Percentiles rank a stretch among this genome's conserved stretches.
Evolutionary conservation across 441 rosid species (phyloP).

Genomic region (Pelargonium australe): DNA sequence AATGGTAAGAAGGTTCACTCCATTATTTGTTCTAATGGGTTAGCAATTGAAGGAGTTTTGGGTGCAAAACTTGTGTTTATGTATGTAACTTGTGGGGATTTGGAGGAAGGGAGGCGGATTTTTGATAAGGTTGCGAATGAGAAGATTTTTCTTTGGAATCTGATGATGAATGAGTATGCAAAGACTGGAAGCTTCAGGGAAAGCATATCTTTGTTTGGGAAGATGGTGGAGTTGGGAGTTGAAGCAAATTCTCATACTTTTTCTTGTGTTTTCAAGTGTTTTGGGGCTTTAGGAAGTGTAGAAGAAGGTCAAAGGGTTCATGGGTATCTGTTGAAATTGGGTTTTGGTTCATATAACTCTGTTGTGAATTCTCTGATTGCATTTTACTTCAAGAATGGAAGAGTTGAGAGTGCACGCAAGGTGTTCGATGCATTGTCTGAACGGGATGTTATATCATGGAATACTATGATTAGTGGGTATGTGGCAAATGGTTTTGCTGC

Average conservation of each 20-base stretch:
- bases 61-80: conserved; percentile 60
- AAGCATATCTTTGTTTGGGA: conserved; percentile 39
- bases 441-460: conserved; percentile 64
- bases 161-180: conserved; percentile 48
- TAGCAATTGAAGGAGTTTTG: conserved; percentile 38
- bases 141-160: conserved; percentile 60
- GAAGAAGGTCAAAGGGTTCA: conserved; percentile 52
- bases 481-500: conserved; percentile 34
- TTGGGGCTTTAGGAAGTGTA: conserved; percentile 35
- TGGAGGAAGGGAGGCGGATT: conserved; percentile 42
- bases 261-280: conserved; percentile 54
- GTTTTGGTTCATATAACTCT: conserved; percentile 31
- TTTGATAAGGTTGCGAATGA: conserved; percentile 41
- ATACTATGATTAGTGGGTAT: conserved; percentile 53
- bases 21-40: conserved; percentile 33
- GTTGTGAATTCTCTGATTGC: conserved; percentile 49
- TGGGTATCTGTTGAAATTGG: conserved; percentile 45
- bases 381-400: conserved; percentile 38
- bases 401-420: conserved; percentile 40
- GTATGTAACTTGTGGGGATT: conserved; percentile 56
- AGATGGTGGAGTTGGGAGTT: conserved; percentile 44
- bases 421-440: conserved; percentile 62
- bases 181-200: conserved; percentile 42
- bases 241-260: conserved; percentile 43
- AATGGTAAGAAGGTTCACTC: conserved; percentile 48